Base-by-base conservation (phyloP, 2,329 filamentous ascomycete genomes). In the Graphiopsis chlorocephala region DNA sequence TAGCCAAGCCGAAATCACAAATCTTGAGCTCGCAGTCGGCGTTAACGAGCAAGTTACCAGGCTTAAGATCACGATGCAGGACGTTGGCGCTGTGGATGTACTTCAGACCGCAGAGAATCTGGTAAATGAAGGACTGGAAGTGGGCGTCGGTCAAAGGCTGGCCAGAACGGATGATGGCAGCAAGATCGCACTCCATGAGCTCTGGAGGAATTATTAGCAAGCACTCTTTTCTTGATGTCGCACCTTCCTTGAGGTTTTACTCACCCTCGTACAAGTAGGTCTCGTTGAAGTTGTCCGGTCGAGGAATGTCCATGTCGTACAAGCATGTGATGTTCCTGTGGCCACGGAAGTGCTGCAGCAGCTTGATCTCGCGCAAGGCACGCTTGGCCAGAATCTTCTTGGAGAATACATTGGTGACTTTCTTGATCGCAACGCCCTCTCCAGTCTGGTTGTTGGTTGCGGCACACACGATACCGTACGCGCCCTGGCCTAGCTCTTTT, bases 401-500 rank as follows among this genome's bases (percentile, higher is more conserved):
- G 86, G 93, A 97, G 81, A 99, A 99, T 74, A 99, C 94, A 90
- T 99, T 99, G 83, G 95, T 99, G 78, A 99, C 92, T 82, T 99
- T 99, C 82, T 99, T 99, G 84, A 99, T 95, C 74, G 95, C 95
- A 68, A 99, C 93, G 47, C 94, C 93, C 78, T 99, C 95, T 74
- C 88, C 90, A 33, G 91, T 96, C 78, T 93, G 88, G 77, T 88
- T 89, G 84, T 98, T 97, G 70, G 92, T 91, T 64, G 95, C 95
- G 66, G 95, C 94, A 80, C 95, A 99, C 76, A 99, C 95, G 75
- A 99, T 98, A 77, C 95, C 95, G 77, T 99, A 99, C 75, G 95
- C 95, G 76, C 95, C 95, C 80, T 99, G 95, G 53, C 95, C 95
- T 63, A 99, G 85, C 84, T 99, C 95, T 85, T 99, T 99, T 70